Conservation (phyloP, 768 basidiomycete genomes). For the Tricholomella constricta region DNA sequence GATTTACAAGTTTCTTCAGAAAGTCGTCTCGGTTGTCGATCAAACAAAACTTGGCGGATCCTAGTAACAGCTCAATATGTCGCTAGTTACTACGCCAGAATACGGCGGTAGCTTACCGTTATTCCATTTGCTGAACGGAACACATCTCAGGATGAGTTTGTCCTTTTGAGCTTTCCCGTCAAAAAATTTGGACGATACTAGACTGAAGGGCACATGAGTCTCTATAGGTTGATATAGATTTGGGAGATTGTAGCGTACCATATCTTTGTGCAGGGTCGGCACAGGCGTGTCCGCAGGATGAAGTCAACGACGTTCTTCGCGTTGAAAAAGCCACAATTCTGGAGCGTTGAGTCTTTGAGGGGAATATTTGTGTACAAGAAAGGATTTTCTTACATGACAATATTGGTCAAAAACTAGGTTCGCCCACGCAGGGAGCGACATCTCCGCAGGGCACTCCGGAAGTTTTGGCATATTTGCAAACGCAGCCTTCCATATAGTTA, state of each 20-base stretch:
- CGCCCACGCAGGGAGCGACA: slow-evolving; percentile 28
- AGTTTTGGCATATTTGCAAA: slow-evolving; percentile 23
- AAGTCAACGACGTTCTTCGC: slow-evolving; percentile 25
- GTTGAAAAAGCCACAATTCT: slow-evolving; percentile 19
- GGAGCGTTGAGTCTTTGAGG: too few relatives aligned
- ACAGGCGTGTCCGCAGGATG: slow-evolving; percentile 25
- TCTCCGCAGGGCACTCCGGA: slow-evolving; percentile 25
- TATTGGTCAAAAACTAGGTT: slow-evolving; percentile 29
- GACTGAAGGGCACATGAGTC: slow-evolving; percentile 2
- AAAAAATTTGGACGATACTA: slow-evolving; percentile 13
- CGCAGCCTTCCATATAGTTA: slow-evolving; percentile 26
- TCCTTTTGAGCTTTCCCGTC: slow-evolving; percentile 12
- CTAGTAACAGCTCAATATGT: background rate
- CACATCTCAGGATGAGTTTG: slow-evolving; percentile 21
- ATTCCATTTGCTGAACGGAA: slow-evolving; percentile 19
- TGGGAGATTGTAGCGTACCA: slow-evolving; percentile 6
- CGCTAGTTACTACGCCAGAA: background rate
- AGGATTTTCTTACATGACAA: slow-evolving; percentile 38
- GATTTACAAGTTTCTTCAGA: slow-evolving; percentile 13
- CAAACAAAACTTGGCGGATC: slow-evolving; percentile 16
- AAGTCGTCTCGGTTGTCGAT: slow-evolving; percentile 20
- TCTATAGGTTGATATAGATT: background rate
- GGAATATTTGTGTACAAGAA: too few relatives aligned
- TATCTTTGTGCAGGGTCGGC: slow-evolving; percentile 25
- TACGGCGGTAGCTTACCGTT: slow-evolving; percentile 14